Base-by-base conservation (phyloP, 352 stramenopile species). In the Pythium myriotylum region DNA sequence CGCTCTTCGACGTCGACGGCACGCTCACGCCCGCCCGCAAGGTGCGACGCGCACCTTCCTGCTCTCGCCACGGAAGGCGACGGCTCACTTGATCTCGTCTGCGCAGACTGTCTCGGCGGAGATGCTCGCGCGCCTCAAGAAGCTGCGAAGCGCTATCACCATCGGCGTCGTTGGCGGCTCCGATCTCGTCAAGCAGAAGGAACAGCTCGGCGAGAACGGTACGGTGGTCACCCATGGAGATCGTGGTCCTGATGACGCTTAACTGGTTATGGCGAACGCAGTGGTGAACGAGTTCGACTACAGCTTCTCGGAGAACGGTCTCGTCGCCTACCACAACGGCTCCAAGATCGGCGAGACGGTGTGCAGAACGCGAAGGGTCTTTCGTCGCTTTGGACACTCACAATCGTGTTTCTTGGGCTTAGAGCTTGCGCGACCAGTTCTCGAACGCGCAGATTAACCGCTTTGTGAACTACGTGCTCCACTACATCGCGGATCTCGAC, bases 1-100 rank as follows among this genome's bases (percentile, higher is more conserved):
- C 96, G 24, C 92, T 99, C 62, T 99, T 99, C 75, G 97, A 99
- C 75, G 96, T 99, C 33, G 97, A 99, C 72, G 97, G 97, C 49
- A 99, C 97, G 43, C 86, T 99, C 63, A 99, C 97, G 20, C 87
- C 88, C 19, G 95, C 97, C 16, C 87, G 97, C 62, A 90, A 91
- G 90, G 91, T 92, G 46, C 19, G 42, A 16, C n/a, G 4, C 3
- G n/a, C 24, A 51, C 17, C 35, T 39, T n/a, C n/a, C n/a, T n/a
- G n/a, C n/a, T n/a, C 17, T 14, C 4, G 10, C 49, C 27, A 13
- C 4, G 27, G n/a, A n/a, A 49, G 14, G n/a, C n/a, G 33, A 48
- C 19, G 26, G 37, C n/a, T 27, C 4, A 61, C 26, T 32, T 26
- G 42, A 50, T 12, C 17, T 26, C 33, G 7, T 13, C 22, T 24